Evolutionary conservation across 257 asterid genomes (phyloP).

Genomic region (Salvia hispanica): DNA sequence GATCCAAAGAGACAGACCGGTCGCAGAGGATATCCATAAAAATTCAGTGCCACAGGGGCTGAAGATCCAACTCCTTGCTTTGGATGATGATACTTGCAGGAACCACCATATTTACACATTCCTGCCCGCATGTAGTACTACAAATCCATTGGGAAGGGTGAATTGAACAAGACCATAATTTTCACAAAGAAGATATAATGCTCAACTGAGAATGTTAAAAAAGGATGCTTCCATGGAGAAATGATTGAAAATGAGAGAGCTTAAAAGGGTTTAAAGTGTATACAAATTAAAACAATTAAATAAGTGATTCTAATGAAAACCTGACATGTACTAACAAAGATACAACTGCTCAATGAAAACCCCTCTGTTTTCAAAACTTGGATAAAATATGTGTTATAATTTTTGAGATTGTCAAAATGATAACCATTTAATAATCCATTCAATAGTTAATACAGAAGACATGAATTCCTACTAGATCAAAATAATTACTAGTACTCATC

Average conservation of each 20-base stretch:
- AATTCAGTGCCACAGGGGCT: constrained; percentile 54
- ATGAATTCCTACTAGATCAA: constrained; percentile 11
- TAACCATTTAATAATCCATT: constrained; percentile 3
- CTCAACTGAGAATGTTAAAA: constrained; percentile 21
- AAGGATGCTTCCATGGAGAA: not conserved
- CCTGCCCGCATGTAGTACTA: constrained; percentile 94
- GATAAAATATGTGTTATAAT: not conserved
- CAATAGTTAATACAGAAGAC: not conserved
- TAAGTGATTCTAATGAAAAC: constrained; percentile 1
- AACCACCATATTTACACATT: constrained; percentile 84
- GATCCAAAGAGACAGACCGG: constrained; percentile 54
- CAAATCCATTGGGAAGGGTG: constrained; percentile 41
- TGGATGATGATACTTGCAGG: constrained; percentile 98
- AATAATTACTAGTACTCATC: not conserved
- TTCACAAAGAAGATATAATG: not conserved
- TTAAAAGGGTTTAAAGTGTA: not conserved
- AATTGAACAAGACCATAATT: constrained; percentile 14
- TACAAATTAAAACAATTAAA: not conserved
- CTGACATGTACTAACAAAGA: constrained; percentile 21
- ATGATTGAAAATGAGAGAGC: not conserved
- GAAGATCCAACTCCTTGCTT: constrained; percentile 78
- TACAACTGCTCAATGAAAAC: constrained; percentile 11
- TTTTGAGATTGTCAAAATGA: constrained; percentile 14
- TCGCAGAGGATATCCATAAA: constrained; percentile 83
- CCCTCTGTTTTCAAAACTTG: constrained; percentile 9